phyloP scores from a whole-genome alignment of 768 basidiomycete genomes.

The Xanthoconium purpureum region DNA sequence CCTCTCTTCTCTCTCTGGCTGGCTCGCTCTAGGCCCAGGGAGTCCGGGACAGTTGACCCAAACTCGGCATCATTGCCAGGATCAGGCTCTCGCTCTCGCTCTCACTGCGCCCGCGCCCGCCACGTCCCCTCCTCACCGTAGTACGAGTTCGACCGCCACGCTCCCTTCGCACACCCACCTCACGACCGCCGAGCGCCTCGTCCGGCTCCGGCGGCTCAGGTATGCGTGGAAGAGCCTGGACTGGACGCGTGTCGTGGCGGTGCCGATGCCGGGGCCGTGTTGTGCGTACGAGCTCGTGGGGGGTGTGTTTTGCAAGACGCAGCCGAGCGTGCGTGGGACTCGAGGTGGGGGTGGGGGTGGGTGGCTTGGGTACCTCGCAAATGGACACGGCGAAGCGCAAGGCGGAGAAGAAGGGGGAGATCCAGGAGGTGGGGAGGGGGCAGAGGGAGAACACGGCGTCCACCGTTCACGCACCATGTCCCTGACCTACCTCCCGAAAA shows the following conservation, averaged over 20 bases:
- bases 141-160: background rate
- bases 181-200: conserved; percentile 27
- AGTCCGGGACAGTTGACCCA: too few species aligned
- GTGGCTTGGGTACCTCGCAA: background rate
- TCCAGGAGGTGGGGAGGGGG: background rate
- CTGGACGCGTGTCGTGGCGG: conserved; percentile 21
- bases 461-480: conserved; percentile 27
- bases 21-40: too few species aligned
- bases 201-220: conserved; percentile 34
- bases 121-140: too few species aligned
- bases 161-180: background rate
- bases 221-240: conserved; percentile 34
- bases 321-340: background rate
- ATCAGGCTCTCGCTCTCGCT: background rate
- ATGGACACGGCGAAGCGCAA: too few species aligned
- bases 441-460: background rate
- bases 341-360: background rate
- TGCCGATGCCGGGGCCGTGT: conserved; percentile 37
- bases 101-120: too few species aligned
- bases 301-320: conserved; percentile 51
- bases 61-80: too few species aligned
- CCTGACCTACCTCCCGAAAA: conserved; percentile 21
- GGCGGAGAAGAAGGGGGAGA: background rate
- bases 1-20: too few species aligned
- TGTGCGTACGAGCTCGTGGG: conserved; percentile 61